phyloP scores from a whole-genome alignment of 345 rosid genomes.

The Melastoma malabathricum region DNA sequence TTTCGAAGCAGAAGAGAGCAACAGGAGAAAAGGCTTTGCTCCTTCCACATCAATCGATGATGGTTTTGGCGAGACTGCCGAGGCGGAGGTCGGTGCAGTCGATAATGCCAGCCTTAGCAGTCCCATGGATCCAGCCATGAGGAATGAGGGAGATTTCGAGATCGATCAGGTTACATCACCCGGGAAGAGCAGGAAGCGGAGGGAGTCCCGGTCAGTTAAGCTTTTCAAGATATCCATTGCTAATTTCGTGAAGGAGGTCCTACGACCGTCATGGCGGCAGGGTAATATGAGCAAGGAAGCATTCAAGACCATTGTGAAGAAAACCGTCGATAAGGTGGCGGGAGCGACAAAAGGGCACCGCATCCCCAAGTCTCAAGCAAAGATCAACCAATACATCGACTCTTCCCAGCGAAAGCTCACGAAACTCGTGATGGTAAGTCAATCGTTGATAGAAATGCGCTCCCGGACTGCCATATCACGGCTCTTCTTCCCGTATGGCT shows the following conservation, averaged over 20 bases:
- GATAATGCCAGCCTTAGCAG: conserved; percentile 44
- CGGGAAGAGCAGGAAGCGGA: conserved; percentile 37
- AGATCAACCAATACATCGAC: conserved; percentile 69
- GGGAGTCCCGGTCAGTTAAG: conserved; percentile 55
- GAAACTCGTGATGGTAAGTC: conserved; percentile 81
- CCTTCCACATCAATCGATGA: conserved; percentile 29
- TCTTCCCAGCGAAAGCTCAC: conserved; percentile 62
- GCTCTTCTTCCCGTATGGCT: too few relatives aligned
- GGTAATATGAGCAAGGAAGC: conserved; percentile 97
- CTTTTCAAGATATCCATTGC: conserved; percentile 69
- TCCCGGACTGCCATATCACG: not conserved
- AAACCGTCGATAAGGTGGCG: conserved; percentile 77
- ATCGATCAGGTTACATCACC: conserved; percentile 41
- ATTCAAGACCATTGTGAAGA: conserved; percentile 83
- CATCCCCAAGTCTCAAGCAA: conserved; percentile 67
- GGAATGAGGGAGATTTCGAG: conserved; percentile 30
- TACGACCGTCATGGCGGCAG: conserved; percentile 85
- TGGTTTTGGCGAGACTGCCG: conserved; percentile 64
- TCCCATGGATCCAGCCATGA: conserved; percentile 18
- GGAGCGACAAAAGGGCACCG: conserved; percentile 65
- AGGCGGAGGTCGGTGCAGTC: conserved; percentile 43
- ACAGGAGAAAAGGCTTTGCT: conserved; percentile 23
- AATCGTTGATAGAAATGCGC: conserved; percentile 1
- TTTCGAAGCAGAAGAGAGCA: conserved; percentile 48
- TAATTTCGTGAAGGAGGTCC: conserved; percentile 79